phyloP scores from a whole-genome alignment of 495 filamentous ascomycete genomes.

The Aspergillus affinis region DNA sequence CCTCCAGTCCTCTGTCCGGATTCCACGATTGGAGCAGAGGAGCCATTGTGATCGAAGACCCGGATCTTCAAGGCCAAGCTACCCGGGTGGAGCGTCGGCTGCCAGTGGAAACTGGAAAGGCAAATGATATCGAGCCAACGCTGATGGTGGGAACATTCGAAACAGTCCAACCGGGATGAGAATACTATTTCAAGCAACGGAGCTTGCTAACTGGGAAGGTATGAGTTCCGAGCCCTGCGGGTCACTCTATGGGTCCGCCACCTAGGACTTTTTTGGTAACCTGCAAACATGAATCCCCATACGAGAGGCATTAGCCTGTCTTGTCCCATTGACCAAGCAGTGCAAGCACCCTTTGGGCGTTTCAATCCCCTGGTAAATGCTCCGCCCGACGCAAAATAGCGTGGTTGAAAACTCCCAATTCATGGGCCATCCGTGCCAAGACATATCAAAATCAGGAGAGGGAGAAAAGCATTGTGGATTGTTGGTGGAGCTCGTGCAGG shows the following conservation, averaged over 20 bases:
- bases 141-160: slow-evolving; percentile 21
- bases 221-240: slow-evolving; percentile 15
- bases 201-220: slow-evolving; percentile 14
- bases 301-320: slow-evolving; percentile 2
- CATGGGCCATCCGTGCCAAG: neutral
- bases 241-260: slow-evolving; percentile 7
- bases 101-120: slow-evolving; percentile 20
- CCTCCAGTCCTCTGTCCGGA: slow-evolving; percentile 18
- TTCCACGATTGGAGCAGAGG: slow-evolving; percentile 12
- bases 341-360: neutral
- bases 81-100: slow-evolving; percentile 23
- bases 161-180: slow-evolving; percentile 20
- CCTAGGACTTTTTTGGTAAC: neutral
- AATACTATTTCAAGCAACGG: slow-evolving; percentile 27
- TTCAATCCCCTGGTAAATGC: neutral
- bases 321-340: neutral
- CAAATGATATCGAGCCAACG: slow-evolving; percentile 22
- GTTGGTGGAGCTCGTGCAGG: slow-evolving; percentile 3
- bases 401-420: neutral
- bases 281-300: slow-evolving; percentile 10
- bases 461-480: neutral
- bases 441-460: neutral
- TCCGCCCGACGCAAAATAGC: neutral
- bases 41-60: slow-evolving; percentile 20
- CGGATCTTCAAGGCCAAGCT: slow-evolving; percentile 26